Evolutionary conservation across 257 asterid genomes (phyloP).

Genomic region (Verbena officinalis): DNA sequence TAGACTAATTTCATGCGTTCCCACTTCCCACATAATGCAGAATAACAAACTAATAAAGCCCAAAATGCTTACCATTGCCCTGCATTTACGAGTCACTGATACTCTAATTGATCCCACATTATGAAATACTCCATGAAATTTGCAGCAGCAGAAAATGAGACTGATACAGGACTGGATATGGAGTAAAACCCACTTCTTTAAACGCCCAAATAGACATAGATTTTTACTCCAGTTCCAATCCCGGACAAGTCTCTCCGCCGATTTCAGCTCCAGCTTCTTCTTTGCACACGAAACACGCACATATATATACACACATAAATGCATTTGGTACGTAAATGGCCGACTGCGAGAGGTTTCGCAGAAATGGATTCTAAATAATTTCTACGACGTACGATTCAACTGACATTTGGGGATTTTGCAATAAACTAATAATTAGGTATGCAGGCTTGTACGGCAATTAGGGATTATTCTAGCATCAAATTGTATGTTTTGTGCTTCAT

Average conservation of each 20-base stretch:
- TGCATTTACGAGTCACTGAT: neutral
- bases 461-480: neutral
- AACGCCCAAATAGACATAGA: neutral
- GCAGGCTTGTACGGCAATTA: neutral
- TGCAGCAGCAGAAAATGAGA: neutral
- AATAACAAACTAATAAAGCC: neutral
- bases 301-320: neutral
- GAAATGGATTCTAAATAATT: neutral
- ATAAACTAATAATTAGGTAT: neutral
- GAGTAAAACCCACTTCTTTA: conserved; percentile 7
- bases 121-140: neutral
- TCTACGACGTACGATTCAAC: neutral
- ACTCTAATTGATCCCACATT: neutral
- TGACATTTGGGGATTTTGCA: neutral
- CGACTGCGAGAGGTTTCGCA: neutral
- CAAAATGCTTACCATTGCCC: neutral
- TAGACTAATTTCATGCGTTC: too few species aligned
- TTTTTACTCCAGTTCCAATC: conserved; percentile 12
- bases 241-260: conserved; percentile 13
- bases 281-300: neutral
- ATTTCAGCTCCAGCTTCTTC: neutral
- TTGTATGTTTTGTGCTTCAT: neutral
- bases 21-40: too few species aligned
- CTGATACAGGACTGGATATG: conserved; percentile 26
- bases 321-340: too few species aligned